Evolutionary conservation across 2,329 filamentous ascomycete species (phyloP), one percentile per base, ranked within the genome.

Genomic region (Paramyrothecium sp.): DNA sequence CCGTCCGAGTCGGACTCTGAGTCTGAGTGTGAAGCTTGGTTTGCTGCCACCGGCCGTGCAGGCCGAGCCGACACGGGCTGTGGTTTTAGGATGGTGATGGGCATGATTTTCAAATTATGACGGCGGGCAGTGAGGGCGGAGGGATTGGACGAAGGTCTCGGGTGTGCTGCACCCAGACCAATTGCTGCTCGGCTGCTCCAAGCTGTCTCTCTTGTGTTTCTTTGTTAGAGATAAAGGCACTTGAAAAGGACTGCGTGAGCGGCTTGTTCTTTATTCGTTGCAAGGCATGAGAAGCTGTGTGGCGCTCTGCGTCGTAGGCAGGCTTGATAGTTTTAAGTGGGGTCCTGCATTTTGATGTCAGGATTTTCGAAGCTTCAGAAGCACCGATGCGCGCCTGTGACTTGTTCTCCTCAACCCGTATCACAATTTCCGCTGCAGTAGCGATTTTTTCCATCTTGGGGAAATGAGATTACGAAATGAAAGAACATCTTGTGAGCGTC

Each of bases 1-100:
- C 77, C 79, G 33, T 75, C 75, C 12, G 75, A 77, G 56, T 80
- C 78, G 0, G 75, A 74, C 53, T 77, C 75, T 3, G 75, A 77
- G 56, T 76, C 76, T 2, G 73, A 72, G 54, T 68, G 68, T 58
- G 33, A 22, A 21, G 26, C 30, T 3, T 41, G 51, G 56, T 63
- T 57, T 33, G 57, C 60, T 47, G 63, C 58, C 59, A 54, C 63
- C 57, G 53, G 61, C 50, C 53, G 64, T 51, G 46, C 62, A 20
- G 63, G 66, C 49, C 54, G 59, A 55, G 63, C 66, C 26, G 69
- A 60, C 30, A 65, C 68, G 51, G 73, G 69, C 61, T 71, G 69
- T 30, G 78, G 78, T 53, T 71, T 74, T 56, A 76, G 72, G 59
- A 81, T 81, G 64, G 77, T 79, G 70, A 81, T 80, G 65, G 78